Conservation (phyloP, 2,329 filamentous ascomycete genomes). For the Fusarium paranaense region DNA sequence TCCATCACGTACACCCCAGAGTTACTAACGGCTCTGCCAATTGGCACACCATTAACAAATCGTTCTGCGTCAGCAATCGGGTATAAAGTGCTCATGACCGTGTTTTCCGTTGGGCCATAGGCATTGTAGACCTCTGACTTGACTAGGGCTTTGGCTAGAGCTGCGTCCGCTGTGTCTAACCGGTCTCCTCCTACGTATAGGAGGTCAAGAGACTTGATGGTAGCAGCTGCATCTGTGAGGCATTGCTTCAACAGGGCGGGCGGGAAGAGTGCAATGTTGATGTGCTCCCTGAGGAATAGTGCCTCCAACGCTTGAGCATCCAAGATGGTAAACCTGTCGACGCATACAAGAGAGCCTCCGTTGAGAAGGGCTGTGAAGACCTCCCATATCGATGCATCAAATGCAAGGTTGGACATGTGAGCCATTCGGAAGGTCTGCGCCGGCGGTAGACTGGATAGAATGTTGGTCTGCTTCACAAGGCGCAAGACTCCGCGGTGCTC, state of each 20-base stretch:
- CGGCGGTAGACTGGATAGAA: not conserved
- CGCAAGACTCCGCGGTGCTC: slow-evolving; percentile 34
- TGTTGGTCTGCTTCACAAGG: slow-evolving; percentile 10
- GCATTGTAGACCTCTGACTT: slow-evolving; percentile 8
- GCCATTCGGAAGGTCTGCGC: not conserved
- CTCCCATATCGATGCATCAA: slow-evolving; percentile 35
- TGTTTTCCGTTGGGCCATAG: slow-evolving; percentile 40
- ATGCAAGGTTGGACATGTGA: slow-evolving; percentile 35
- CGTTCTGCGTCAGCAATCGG: not conserved
- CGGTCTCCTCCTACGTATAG: slow-evolving; percentile 29
- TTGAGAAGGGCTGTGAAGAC: slow-evolving; percentile 33
- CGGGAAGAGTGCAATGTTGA: slow-evolving; percentile 12
- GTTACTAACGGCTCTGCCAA: slow-evolving; percentile 36
- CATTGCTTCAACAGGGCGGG: slow-evolving; percentile 32
- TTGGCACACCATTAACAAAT: slow-evolving; percentile 36
- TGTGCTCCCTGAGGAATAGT: slow-evolving; percentile 5
- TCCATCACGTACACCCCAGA: slow-evolving; percentile 39
- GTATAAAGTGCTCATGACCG: slow-evolving; percentile 17
- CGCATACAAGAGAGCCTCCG: slow-evolving; percentile 34
- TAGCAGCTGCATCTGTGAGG: slow-evolving; percentile 1
- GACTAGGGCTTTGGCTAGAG: not conserved
- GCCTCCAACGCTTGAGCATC: slow-evolving; percentile 17
- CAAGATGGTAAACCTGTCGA: slow-evolving; percentile 26
- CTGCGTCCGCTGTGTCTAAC: slow-evolving; percentile 17
- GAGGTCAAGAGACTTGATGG: slow-evolving; percentile 10